Percentiles rank a stretch among this genome's conserved stretches.
Conservation (phyloP, 768 basidiomycete genomes). For the Candolleomyces efflorescens region DNA sequence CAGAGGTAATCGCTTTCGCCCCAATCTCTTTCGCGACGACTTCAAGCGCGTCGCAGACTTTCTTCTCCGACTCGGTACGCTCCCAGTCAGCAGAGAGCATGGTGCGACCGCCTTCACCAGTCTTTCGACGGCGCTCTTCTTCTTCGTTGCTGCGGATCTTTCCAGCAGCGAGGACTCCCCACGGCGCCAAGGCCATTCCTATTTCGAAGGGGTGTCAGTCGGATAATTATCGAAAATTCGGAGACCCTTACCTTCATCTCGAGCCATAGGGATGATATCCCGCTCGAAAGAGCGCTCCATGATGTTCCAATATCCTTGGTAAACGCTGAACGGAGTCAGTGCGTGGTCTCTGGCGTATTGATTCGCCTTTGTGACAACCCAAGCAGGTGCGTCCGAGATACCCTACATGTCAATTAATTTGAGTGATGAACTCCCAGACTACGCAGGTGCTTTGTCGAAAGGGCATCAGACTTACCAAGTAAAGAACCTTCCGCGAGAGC, state of each 20-base stretch:
- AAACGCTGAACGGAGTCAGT: conserved; percentile 47
- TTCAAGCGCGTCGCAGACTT: conserved; percentile 40
- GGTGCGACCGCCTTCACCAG: conserved; percentile 37
- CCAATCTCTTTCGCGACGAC: conserved; percentile 49
- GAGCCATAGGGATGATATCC: conserved; percentile 46
- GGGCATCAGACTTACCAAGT: conserved; percentile 21
- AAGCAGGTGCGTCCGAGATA: conserved; percentile 40
- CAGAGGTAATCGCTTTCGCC: conserved; percentile 40
- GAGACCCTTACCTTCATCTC: conserved; percentile 28
- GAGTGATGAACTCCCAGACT: not conserved
- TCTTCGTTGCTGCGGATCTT: conserved; percentile 56
- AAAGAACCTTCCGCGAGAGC: conserved; percentile 43
- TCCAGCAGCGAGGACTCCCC: conserved; percentile 29
- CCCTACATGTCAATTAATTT: conserved; percentile 20
- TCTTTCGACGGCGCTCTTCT: conserved; percentile 20
- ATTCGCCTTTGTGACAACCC: conserved; percentile 45
- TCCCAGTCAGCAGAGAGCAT: conserved; percentile 33
- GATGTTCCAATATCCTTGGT: conserved; percentile 46
- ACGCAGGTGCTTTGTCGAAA: not conserved
- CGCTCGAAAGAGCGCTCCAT: conserved; percentile 45
- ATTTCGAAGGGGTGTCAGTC: not conserved
- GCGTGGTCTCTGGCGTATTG: conserved; percentile 45
- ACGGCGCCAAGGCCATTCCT: conserved; percentile 28
- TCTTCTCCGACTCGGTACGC: conserved; percentile 40
- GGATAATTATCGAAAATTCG: not conserved